Base-by-base conservation (phyloP, 192 early-diverging fungal species). In the Rhizophagus clarus region DNA sequence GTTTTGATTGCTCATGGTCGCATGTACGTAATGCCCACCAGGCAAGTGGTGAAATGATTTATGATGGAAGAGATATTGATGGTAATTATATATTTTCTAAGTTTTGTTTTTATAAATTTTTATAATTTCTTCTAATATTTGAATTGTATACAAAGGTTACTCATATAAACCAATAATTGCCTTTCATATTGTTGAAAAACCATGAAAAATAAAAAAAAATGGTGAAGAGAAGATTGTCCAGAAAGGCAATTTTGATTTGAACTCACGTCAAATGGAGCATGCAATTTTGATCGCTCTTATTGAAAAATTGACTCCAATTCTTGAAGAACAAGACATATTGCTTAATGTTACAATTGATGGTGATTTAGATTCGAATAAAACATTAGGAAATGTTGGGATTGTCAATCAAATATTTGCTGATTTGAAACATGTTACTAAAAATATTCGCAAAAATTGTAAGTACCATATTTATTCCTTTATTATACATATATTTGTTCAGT, bases 381-480 rank as follows among this genome's bases (percentile, higher is more conserved):
- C 14, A 14, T 24, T 64, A 31, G 28, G 1, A 17, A 49, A 74
- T 61, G 4, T 74, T 26, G 28, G 14, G 17, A 74, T 74, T 31
- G 15, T 74, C 9, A 74, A 74, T 74, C 51, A 74, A 32, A 74
- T 74, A 32, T 74, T 74, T 61, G 72, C 56, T 4, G 72, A 74
- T 14, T 74, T 74, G 45, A 72, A 72, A 49, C 71, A 72, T 72
- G 1, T 72, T 14, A 72, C n/a, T 14, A 72, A 72, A 49, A 72
- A 72, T 51, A 72, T 72, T 29, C 7, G 45, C 2, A 72, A 72
- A 26, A 47, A 40, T 47, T 51, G 37, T 72, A 51, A 49, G 5
- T 51, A 29, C 37, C 8, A 28, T n/a, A 47, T 32, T 42, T 24
- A 24, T 32, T 72, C 51, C 24, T 28, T 72, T 32, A 49, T 26